Base-by-base conservation (phyloP, 2,329 filamentous ascomycete species). In the Diaporthe vaccinii region DNA sequence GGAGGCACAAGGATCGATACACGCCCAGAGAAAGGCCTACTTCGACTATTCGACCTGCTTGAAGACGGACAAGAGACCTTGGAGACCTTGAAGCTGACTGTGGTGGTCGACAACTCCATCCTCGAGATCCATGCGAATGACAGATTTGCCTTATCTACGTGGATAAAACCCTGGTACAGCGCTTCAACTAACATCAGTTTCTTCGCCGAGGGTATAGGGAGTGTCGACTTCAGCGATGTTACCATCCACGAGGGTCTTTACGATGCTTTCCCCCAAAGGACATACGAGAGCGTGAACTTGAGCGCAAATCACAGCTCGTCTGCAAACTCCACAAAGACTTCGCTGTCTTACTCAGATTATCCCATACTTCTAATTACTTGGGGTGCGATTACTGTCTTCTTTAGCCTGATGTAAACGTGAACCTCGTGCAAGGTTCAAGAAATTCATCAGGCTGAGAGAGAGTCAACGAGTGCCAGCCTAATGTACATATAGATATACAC, bases 81-180 rank as follows among this genome's bases (percentile, higher is more conserved):
- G 14, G 85, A 86, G 77, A 82, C 79, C 6, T 78, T 86, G 15
- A 72, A 84, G 28, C 76, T 86, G 44, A 86, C 84, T 2, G 83
- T 86, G 59, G 81, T 86, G 8, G 84, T 87, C 0, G 85, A 84
- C 55, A 84, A 84, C 62, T 78, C 82, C 5, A 77, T 84, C 25
- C 78, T 84, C 12, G 82, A 87, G 75, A 81, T 87, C 0, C 83
- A 85, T 74, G 84, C 84, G 8, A 86, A 87, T 53, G 81, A 82
- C 46, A 78, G 85, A 15, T 86, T 86, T 70, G 85, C 81, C 6
- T 36, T 86, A 28, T 83, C 84, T 67, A 86, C 85, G 5, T 86
- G 85, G 85, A 82, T 82, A 67, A 84, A 82, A 75, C 79, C 83
- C 9, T 85, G 84, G 84, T 85, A 84, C 72, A 77, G 77, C 8